A percentile compares a stretch with the other conserved stretches of the same genome.
Evolutionary conservation across 2,329 filamentous ascomycete species (phyloP).

Genomic region (Arthrobotrys musiformis): DNA sequence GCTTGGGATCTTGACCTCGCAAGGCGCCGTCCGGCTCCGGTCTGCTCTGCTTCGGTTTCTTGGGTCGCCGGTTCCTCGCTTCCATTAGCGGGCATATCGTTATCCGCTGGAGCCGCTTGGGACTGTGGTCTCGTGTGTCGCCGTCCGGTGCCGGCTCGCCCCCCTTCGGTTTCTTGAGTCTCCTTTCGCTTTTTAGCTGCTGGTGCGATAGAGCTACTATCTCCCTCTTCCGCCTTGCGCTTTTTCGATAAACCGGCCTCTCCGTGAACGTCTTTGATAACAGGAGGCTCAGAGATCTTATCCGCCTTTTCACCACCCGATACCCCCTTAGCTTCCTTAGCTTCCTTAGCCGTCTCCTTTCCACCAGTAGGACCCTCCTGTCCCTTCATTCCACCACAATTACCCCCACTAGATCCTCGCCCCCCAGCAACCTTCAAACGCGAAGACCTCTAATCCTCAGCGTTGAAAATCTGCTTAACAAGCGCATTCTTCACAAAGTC

Average conservation of each 20-base stretch:
- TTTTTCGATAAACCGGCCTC: background rate
- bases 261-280: background rate
- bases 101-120: background rate
- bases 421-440: slow-evolving; percentile 1
- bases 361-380: background rate
- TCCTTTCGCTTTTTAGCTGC: slow-evolving; percentile 22
- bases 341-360: background rate
- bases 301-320: background rate
- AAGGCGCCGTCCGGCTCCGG: background rate
- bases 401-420: background rate
- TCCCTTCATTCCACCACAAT: background rate
- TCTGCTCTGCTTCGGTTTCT: background rate
- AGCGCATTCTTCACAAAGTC: slow-evolving; percentile 42
- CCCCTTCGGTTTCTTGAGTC: background rate
- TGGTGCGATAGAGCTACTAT: background rate
- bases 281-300: background rate
- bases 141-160: no score
- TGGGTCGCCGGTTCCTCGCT: background rate
- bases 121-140: background rate
- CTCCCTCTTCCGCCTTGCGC: background rate
- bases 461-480: slow-evolving; percentile 51
- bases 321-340: background rate
- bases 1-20: background rate
- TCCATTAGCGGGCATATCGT: background rate
- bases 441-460: slow-evolving; percentile 40